Conservation (phyloP, 225 moss, liverwort and hornwort genomes). For the Asterella californica region DNA sequence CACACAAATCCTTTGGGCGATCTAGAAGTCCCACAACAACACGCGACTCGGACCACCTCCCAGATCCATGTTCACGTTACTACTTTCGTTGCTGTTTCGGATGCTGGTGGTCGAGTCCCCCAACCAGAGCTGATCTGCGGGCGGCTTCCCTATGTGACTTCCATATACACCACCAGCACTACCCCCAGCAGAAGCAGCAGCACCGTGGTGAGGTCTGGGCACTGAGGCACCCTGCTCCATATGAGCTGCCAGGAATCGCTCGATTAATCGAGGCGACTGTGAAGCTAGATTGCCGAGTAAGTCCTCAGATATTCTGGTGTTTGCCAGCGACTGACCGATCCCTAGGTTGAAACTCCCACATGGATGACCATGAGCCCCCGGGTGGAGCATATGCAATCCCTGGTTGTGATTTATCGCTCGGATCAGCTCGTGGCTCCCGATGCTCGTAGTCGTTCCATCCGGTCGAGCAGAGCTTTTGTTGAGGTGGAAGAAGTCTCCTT, state of each 20-base stretch:
- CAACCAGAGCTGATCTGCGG: slow-evolving; percentile 39
- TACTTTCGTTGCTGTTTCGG: slow-evolving; percentile 23
- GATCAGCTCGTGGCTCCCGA: slow-evolving; percentile 37
- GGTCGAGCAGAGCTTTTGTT: slow-evolving; percentile 38
- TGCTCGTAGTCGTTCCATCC: slow-evolving; percentile 27
- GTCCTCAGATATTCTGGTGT: slow-evolving; percentile 36
- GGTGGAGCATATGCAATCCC: slow-evolving; percentile 33
- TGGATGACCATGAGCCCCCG: slow-evolving; percentile 26
- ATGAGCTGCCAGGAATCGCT: slow-evolving; percentile 44
- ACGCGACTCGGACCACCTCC: slow-evolving; percentile 33
- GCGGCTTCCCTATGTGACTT: slow-evolving; percentile 22
- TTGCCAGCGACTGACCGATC: slow-evolving; percentile 30
- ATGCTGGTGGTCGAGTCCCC: slow-evolving; percentile 22
- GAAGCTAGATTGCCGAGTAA: slow-evolving; percentile 37
- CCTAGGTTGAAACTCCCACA: slow-evolving; percentile 42
- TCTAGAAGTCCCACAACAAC: slow-evolving; percentile 46
- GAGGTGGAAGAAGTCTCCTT: slow-evolving; percentile 37
- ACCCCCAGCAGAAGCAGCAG: background rate
- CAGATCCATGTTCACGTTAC: slow-evolving; percentile 37
- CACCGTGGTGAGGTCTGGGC: slow-evolving; percentile 30
- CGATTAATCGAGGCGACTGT: slow-evolving; percentile 39
- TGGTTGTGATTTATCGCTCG: slow-evolving; percentile 34
- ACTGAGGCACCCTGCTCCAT: slow-evolving; percentile 45
- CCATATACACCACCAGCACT: slow-evolving; percentile 14
- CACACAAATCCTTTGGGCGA: background rate